Percentiles rank a stretch among this genome's conserved stretches.
Conservation (phyloP, 805 yeast species). For the Ogataea zsoltii region DNA sequence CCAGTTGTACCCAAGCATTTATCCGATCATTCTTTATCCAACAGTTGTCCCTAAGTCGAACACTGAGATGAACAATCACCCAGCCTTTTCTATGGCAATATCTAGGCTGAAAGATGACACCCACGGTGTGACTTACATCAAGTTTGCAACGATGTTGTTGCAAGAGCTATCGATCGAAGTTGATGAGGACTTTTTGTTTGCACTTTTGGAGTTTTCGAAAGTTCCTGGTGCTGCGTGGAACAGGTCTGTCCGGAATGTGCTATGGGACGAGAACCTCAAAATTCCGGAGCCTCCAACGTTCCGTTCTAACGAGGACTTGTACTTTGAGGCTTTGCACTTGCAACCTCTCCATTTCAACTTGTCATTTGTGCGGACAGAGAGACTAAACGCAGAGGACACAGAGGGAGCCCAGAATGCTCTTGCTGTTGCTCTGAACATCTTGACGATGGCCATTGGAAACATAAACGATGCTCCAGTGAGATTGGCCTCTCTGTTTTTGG, state of each 20-base stretch:
- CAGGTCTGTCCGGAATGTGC: conserved; percentile 31
- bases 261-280: conserved; percentile 63
- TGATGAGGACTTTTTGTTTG: conserved; percentile 89
- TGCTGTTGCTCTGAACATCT: conserved; percentile 75
- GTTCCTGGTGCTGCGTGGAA: conserved; percentile 85
- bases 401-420: conserved; percentile 61
- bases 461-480: conserved; percentile 95
- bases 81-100: conserved; percentile 83
- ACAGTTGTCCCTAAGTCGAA: conserved; percentile 83
- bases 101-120: conserved; percentile 84
- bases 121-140: conserved; percentile 87
- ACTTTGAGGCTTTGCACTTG: conserved; percentile 87
- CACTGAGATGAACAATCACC: conserved; percentile 83
- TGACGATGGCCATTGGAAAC: conserved; percentile 96
- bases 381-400: conserved; percentile 63
- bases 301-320: conserved; percentile 64
- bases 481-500: conserved; percentile 82
- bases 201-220: conserved; percentile 75
- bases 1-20: conserved; percentile 83
- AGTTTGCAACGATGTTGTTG: conserved; percentile 83
- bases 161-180: conserved; percentile 92
- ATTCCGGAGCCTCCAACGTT: conserved; percentile 69
- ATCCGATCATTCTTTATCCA: conserved; percentile 88
- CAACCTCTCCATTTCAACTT: conserved; percentile 89
- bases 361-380: conserved; percentile 88